These are phyloP conservation scores for Cystobasidium pallidum DNA, from an alignment of 1,284 basidiomycete genomes.

Conservation along the genomic window DNA sequence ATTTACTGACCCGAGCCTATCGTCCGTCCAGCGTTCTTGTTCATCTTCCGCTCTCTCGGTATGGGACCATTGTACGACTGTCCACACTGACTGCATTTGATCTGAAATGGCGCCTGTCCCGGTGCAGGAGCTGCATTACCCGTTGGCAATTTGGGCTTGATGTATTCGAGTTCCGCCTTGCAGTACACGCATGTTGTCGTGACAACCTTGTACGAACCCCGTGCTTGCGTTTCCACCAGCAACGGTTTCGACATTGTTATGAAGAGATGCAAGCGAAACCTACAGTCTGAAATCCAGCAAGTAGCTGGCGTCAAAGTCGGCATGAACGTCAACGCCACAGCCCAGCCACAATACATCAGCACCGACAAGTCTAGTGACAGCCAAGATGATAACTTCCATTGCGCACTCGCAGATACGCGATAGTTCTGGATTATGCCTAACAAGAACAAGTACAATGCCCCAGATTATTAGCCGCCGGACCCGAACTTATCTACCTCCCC, in stretches of 20 bases:
- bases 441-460: too few species aligned
- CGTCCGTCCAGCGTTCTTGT: slow-evolving; percentile 33
- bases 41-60: slow-evolving; percentile 20
- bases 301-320: not conserved
- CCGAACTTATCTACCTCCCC: too few species aligned
- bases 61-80: slow-evolving; percentile 37
- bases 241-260: slow-evolving; percentile 2
- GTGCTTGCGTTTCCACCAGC: slow-evolving; percentile 8
- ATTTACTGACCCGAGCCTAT: slow-evolving; percentile 31
- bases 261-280: not conserved
- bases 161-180: slow-evolving; percentile 40
- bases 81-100: slow-evolving; percentile 28
- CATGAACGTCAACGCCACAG: not conserved
- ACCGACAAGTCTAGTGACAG: too few species aligned
- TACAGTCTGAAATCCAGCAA: not conserved
- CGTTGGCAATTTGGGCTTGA: slow-evolving; percentile 24
- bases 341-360: too few species aligned
- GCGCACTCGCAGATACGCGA: too few species aligned
- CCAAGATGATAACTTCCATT: too few species aligned
- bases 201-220: slow-evolving; percentile 21
- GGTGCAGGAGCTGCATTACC: slow-evolving; percentile 14
- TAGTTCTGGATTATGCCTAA: too few species aligned
- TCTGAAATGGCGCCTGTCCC: slow-evolving; percentile 37
- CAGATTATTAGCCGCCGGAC: too few species aligned
- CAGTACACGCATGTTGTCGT: slow-evolving; percentile 33